Evolutionary conservation across 208 protist species (phyloP).

Genomic region (Entamoeba invadens): DNA sequence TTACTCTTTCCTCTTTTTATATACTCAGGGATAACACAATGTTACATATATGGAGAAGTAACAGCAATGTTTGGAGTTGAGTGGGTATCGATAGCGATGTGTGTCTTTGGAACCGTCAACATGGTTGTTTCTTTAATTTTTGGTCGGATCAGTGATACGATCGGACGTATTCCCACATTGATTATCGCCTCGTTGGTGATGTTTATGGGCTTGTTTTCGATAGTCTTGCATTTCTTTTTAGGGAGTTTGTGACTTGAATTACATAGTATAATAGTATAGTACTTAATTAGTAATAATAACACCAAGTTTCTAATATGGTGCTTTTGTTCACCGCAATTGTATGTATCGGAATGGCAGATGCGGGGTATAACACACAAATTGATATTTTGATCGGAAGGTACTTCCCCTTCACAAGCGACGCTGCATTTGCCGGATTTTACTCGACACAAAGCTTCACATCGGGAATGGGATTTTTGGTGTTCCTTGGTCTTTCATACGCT

Average conservation of each 20-base stretch:
- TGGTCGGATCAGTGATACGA: not conserved
- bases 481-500: not conserved
- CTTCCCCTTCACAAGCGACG: not conserved
- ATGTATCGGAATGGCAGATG: not conserved
- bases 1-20: not conserved
- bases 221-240: not conserved
- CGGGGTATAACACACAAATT: not conserved
- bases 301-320: too few species aligned
- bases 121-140: not conserved
- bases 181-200: not conserved
- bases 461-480: not conserved
- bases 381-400: not conserved
- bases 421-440: not conserved
- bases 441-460: not conserved
- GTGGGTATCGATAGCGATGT: not conserved
- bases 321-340: not conserved
- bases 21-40: not conserved
- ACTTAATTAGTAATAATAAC: too few species aligned
- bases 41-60: constrained; percentile 1
- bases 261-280: too few species aligned
- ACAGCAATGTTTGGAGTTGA: not conserved
- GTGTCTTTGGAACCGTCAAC: not conserved
- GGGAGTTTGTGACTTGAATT: not conserved
- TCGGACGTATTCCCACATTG: not conserved
- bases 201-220: not conserved